phyloP scores from a whole-genome alignment of 176 grass and related monocot genomes.

The Canna indica region DNA sequence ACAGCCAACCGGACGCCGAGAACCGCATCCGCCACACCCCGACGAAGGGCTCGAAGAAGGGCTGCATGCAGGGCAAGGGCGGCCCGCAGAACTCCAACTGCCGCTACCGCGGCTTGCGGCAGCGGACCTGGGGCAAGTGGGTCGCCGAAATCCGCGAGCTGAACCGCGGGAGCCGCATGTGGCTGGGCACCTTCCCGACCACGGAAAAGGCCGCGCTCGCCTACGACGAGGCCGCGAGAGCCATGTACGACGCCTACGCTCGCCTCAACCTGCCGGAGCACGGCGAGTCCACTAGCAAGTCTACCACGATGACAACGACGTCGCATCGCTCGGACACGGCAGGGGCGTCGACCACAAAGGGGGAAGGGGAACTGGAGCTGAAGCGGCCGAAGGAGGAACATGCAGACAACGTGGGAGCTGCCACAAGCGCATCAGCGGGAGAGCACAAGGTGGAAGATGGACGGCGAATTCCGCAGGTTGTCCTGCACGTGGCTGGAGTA shows the following conservation, averaged over 20 bases:
- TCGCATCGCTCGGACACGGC: neutral
- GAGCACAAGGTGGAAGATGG: neutral
- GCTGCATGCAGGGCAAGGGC: constrained; percentile 27
- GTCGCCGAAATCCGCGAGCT: constrained; percentile 56
- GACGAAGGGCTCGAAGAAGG: constrained; percentile 16
- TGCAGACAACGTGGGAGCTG: neutral
- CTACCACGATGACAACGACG: neutral
- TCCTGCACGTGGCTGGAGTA: too few relatives aligned
- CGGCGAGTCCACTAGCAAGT: neutral
- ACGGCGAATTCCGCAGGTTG: too few relatives aligned
- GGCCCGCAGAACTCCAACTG: constrained; percentile 27
- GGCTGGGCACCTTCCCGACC: constrained; percentile 56
- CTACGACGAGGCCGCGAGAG: constrained; percentile 39
- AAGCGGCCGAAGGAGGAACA: neutral
- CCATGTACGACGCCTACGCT: constrained; percentile 27
- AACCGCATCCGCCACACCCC: neutral
- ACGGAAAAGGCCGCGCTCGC: constrained; percentile 42
- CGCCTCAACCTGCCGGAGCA: constrained; percentile 32
- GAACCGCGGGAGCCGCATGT: constrained; percentile 33
- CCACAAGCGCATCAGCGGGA: neutral
- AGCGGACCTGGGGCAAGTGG: constrained; percentile 66
- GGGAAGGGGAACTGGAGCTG: neutral
- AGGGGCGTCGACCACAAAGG: too few relatives aligned
- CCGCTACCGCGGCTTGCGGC: constrained; percentile 50
- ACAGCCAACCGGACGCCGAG: neutral